These are phyloP conservation scores for Penicillium lividum DNA, from an alignment of 495 filamentous ascomycete genomes.

Conservation along the genomic window DNA sequence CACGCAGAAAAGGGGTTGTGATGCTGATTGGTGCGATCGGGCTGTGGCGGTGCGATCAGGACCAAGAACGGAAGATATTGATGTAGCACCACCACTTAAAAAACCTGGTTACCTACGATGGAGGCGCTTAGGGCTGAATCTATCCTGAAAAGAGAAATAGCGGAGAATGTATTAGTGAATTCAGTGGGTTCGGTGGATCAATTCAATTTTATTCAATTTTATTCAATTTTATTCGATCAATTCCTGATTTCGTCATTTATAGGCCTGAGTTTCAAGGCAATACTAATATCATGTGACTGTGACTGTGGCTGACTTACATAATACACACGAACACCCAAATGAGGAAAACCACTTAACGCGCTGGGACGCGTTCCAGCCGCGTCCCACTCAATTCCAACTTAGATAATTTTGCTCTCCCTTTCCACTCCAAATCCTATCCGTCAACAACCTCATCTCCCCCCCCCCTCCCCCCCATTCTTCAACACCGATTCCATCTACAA, in stretches of 20 bases:
- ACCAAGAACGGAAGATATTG: background rate
- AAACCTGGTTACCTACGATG: background rate
- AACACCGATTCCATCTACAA: constrained; percentile 10
- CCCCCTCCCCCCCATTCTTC: constrained; percentile 1
- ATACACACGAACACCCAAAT: constrained; percentile 16
- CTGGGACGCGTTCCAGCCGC: constrained; percentile 32
- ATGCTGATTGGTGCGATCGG: background rate
- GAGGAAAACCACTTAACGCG: constrained; percentile 45
- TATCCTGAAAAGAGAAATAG: background rate
- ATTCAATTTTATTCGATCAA: background rate
- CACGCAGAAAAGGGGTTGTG: background rate
- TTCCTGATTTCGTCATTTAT: background rate
- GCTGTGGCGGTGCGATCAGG: constrained; percentile 1
- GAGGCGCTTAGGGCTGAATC: constrained; percentile 1
- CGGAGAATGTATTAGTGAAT: background rate
- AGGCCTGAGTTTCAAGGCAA: background rate
- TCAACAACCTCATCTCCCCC: constrained; percentile 11
- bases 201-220: background rate
- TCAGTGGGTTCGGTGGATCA: too few relatives aligned
- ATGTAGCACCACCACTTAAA: background rate
- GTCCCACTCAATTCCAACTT: constrained; percentile 19
- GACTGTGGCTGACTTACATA: background rate
- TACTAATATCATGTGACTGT: background rate
- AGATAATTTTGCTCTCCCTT: constrained; percentile 29
- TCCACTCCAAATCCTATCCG: constrained; percentile 15